These are phyloP conservation scores for Endotrypanum monterogeii DNA, from an alignment of 208 protist genomes.

Conservation along the genomic window DNA sequence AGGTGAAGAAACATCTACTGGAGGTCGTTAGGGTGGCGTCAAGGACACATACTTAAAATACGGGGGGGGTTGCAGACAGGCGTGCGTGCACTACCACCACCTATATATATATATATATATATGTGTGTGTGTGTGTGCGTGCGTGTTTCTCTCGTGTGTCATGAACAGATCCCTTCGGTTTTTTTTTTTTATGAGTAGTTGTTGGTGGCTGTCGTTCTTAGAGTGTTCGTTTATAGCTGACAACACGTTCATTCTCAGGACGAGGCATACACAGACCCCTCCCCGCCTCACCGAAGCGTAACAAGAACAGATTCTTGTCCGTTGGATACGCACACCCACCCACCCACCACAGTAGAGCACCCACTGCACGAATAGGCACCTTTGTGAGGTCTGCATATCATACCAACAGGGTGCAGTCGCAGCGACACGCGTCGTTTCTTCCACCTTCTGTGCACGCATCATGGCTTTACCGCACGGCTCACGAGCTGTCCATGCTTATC, in stretches of 20 bases:
- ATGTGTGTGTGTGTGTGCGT: not conserved
- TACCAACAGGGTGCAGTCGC: not conserved
- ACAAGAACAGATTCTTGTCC: not conserved
- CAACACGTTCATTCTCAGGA: not conserved
- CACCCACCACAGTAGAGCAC: not conserved
- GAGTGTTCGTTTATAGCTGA: not conserved
- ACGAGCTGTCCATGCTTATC: slow-evolving; percentile 41
- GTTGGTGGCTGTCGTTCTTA: not conserved
- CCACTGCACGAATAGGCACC: not conserved
- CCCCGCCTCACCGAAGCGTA: not conserved
- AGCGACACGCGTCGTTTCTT: not conserved
- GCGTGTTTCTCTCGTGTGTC: slow-evolving; percentile 3
- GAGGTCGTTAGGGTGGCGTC: too few relatives aligned
- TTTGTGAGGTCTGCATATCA: not conserved
- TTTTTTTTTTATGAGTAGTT: not conserved
- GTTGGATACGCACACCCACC: not conserved
- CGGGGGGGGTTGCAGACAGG: not conserved
- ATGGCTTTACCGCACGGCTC: slow-evolving; percentile 1
- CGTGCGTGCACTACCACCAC: not conserved
- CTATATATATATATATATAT: not conserved
- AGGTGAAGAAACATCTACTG: too few relatives aligned
- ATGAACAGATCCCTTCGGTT: not conserved
- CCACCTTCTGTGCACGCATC: not conserved
- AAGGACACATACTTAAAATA: not conserved
- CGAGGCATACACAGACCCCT: slow-evolving; percentile 2